Conservation (phyloP, 2,329 filamentous ascomycete genomes). For the Monosporascus sp. region DNA sequence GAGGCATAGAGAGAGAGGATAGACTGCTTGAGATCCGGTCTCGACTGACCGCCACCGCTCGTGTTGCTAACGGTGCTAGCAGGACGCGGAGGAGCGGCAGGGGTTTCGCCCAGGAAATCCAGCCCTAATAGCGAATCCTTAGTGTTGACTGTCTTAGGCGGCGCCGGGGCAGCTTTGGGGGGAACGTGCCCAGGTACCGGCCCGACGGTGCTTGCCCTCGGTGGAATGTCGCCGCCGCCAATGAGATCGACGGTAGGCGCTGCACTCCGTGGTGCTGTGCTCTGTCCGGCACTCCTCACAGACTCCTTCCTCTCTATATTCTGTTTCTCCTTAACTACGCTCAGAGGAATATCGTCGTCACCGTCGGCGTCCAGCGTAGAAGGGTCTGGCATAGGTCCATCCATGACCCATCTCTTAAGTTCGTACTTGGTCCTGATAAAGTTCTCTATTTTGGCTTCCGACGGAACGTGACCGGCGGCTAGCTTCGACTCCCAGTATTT, state of each 20-base stretch:
- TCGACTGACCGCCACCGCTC: constrained; percentile 58
- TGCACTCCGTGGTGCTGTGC: constrained; percentile 27
- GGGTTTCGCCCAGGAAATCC: constrained; percentile 78
- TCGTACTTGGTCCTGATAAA: constrained; percentile 99
- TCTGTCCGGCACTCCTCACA: constrained; percentile 51
- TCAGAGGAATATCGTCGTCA: constrained; percentile 72
- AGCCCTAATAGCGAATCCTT: constrained; percentile 89
- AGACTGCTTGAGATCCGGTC: constrained; percentile 93
- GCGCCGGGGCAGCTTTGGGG: constrained; percentile 58
- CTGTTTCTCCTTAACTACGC: constrained; percentile 62
- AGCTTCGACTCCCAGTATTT: constrained; percentile 99
- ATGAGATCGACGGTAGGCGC: constrained; percentile 71
- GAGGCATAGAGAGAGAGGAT: constrained; percentile 93
- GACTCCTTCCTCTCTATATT: constrained; percentile 55
- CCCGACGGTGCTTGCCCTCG: constrained; percentile 69
- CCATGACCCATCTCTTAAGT: constrained; percentile 99
- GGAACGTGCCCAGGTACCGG: constrained; percentile 53
- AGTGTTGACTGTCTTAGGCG: constrained; percentile 62
- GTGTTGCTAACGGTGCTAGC: constrained; percentile 69
- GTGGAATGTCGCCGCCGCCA: constrained; percentile 64
- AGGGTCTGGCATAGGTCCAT: constrained; percentile 91
- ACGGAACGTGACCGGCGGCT: constrained; percentile 83
- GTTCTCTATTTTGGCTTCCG: constrained; percentile 98
- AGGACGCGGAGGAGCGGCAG: constrained; percentile 69
- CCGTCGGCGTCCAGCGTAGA: constrained; percentile 74